Conservation (phyloP, 2,329 filamentous ascomycete genomes). For the Capronia epimyces region DNA sequence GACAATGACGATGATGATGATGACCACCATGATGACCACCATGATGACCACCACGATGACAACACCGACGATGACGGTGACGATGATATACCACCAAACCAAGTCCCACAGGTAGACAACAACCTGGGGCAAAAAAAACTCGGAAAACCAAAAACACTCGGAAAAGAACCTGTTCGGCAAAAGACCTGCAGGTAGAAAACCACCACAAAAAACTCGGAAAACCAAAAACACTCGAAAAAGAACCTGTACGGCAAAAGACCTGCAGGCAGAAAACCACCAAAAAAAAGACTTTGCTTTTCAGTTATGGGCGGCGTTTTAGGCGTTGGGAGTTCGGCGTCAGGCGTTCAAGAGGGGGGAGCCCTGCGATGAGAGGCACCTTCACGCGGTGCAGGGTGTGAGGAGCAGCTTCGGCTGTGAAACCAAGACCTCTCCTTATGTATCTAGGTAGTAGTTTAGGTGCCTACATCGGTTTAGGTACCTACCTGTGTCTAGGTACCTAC, state of each 20-base stretch:
- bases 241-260: neutral
- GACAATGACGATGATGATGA: too few relatives aligned
- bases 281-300: too few relatives aligned
- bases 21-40: too few relatives aligned
- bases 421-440: slow-evolving; percentile 1
- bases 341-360: neutral
- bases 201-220: neutral
- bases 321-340: neutral
- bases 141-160: neutral
- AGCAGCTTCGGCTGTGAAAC: slow-evolving; percentile 7
- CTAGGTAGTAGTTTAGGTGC: neutral
- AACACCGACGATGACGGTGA: too few relatives aligned
- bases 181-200: neutral
- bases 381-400: slow-evolving; percentile 6
- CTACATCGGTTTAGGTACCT: neutral
- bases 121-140: neutral
- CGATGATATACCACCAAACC: neutral
- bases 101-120: neutral
- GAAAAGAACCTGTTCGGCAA: too few relatives aligned
- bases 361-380: slow-evolving; percentile 7
- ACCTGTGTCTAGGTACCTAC: too few relatives aligned
- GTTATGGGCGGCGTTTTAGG: neutral
- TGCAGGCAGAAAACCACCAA: neutral
- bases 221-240: neutral
- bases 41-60: too few relatives aligned